Base-by-base conservation (phyloP, 495 filamentous ascomycete species). In the Trichoderma asperelloides region DNA sequence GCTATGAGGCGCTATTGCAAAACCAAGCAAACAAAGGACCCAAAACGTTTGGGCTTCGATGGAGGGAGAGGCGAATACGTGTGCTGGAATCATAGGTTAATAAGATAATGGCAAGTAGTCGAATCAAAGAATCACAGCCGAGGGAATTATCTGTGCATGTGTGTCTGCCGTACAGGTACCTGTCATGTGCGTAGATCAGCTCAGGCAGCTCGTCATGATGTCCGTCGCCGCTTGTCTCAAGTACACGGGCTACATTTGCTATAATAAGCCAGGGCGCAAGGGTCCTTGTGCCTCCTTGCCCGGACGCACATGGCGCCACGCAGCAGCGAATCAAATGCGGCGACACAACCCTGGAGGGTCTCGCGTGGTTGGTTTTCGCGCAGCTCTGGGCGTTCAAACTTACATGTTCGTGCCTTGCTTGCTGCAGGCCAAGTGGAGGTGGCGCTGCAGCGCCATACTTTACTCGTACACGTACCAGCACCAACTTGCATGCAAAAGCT, bases 381-480 rank as follows among this genome's bases (percentile, higher is more conserved):
- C 25, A 30, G 55, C 23, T 60, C 28, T 60, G 23, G 55, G 55
- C 25, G 47, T 51, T 21, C 47, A 11, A 6, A 11, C 16, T n/a
- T 5, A 21, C 4, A 21, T 2, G 21, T 51, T 21, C 25, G 55
- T 60, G 30, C 55, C 55, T 60, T 60, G 55, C 55, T 60, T 60
- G 55, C 55, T 60, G 55, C 55, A 60, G 55, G 55, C 55, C 55
- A 60, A 30, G 55, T 60, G 55, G 55, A 60, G 55, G 55, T 13
- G 23, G 55, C 25, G 55, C 55, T 28, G 13, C 55, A 21, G 2
- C 49, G 47, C 47, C 21, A 23, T 21, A 21, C 18, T 21, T 15
- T 47, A 4, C 43, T n/a, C 43, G 15, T 47, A 1, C 43, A 47
- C 15, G n/a, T 21, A 60, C 8, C 23, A 30, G 25, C 27, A n/a